These are phyloP conservation scores for Penicillium sp. DNA, from an alignment of 2,329 filamentous ascomycete species.

Conservation along the genomic window DNA sequence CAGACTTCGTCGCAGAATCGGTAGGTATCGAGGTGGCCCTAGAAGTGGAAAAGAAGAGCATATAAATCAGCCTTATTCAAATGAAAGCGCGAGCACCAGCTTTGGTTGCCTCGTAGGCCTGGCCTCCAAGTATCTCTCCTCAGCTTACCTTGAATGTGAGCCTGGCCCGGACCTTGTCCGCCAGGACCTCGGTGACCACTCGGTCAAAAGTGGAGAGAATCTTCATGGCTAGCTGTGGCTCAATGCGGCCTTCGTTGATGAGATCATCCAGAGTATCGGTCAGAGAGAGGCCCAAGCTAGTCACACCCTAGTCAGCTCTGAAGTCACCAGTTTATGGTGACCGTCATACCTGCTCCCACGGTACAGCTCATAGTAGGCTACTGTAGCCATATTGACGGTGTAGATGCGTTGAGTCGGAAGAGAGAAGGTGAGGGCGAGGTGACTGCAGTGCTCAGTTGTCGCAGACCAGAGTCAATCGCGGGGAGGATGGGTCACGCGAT, in stretches of 20 bases:
- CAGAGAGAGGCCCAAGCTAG: slow-evolving; percentile 83
- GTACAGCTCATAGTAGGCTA: slow-evolving; percentile 86
- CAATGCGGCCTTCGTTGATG: slow-evolving; percentile 90
- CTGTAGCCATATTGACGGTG: slow-evolving; percentile 45
- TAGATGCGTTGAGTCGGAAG: slow-evolving; percentile 8
- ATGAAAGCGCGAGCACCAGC: background rate
- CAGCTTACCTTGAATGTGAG: slow-evolving; percentile 83
- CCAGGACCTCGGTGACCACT: slow-evolving; percentile 82
- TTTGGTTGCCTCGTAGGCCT: background rate
- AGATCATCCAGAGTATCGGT: slow-evolving; percentile 97
- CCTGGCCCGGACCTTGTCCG: slow-evolving; percentile 86
- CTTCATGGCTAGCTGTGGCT: slow-evolving; percentile 98
- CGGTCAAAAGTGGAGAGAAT: slow-evolving; percentile 94
- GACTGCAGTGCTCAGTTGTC: slow-evolving; percentile 16
- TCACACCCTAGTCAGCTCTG: slow-evolving; percentile 18
- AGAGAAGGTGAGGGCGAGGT: slow-evolving; percentile 1
- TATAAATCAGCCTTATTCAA: slow-evolving; percentile 13
- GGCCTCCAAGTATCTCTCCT: background rate
- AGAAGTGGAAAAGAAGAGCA: slow-evolving; percentile 7
- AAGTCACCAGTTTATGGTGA: background rate
- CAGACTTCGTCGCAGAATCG: slow-evolving; percentile 99
- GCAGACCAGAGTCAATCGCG: slow-evolving; percentile 8
- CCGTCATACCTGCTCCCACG: slow-evolving; percentile 83
- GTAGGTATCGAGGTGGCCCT: slow-evolving; percentile 97
- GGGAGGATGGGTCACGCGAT: slow-evolving; percentile 12